Base-by-base conservation (phyloP, 768 basidiomycete species). In the Collybiopsis luxurians region DNA sequence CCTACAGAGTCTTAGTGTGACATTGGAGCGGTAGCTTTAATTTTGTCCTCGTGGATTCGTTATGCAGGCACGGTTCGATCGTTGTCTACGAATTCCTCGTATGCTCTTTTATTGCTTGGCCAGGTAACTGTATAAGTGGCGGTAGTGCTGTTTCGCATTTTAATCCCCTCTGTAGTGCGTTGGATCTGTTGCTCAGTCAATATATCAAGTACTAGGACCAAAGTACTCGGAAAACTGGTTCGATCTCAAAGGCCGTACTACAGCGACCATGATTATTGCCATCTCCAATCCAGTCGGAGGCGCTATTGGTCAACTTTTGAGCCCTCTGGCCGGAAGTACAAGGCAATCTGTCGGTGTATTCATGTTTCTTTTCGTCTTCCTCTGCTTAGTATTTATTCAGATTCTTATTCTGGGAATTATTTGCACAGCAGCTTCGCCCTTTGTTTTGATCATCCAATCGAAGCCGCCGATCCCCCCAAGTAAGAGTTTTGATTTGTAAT, bases 201-300 rank as follows among this genome's bases (percentile, higher is more conserved):
- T 86, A 13, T 92, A 83, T 68, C 90, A 90, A 70, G 80, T 93
- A 24, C 71, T 92, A 9, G 88, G 87, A 4, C 89, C 92, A 1
- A 85, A 82, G 52, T 94, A 87, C 69, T 92, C 91, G 0, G 89
- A 94, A 66, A 81, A 72, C 30, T 94, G 92, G 92, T 94, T 94
- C 63, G 84, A 88, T 59, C 70, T 92, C 46, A 75, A 80, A 57
- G 84, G 86, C 13, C 78, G 92, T 40, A 92, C 88, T 2, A 92
- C 91, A 0, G 89, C 89, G 12, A 94, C 80, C 1, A 84, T 82
- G 81, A 65, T 81, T 19, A 63, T 82, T 28, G 77, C 80, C 6
- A 80, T 84, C 43, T 88, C 87, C 2, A 90, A 90, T 69, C 89
- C 89, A 0, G 60, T 92, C 15, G 90, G 90, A 6, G 77, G 81